Evolutionary conservation across 2,329 filamentous ascomycete species (phyloP).

Genomic region (Pseudopithomyces maydicus): DNA sequence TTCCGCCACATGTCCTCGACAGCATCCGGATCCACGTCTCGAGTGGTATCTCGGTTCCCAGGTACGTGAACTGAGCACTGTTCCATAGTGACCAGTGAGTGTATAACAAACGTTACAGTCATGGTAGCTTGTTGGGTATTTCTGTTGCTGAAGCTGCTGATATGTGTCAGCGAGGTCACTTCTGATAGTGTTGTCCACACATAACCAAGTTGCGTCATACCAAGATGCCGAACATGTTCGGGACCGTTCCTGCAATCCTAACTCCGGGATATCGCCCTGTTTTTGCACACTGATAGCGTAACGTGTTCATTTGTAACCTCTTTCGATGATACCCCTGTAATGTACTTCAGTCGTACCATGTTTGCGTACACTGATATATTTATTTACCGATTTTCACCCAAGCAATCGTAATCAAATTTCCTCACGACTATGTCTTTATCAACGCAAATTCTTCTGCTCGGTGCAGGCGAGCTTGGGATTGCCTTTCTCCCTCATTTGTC

Average conservation of each 20-base stretch:
- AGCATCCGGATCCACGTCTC: too few species aligned
- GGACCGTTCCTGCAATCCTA: background rate
- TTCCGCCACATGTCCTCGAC: too few species aligned
- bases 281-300: background rate
- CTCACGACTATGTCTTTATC: background rate
- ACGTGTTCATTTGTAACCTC: background rate
- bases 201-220: background rate
- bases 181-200: too few species aligned
- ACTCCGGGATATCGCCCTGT: background rate
- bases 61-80: too few species aligned
- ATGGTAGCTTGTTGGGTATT: too few species aligned
- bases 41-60: too few species aligned
- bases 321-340: background rate
- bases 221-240: slow-evolving; percentile 5
- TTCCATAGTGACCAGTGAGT: too few species aligned
- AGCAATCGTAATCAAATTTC: background rate
- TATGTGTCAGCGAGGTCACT: too few species aligned
- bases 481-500: slow-evolving; percentile 60
- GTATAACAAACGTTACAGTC: too few species aligned
- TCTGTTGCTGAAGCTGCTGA: too few species aligned
- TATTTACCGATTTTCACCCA: background rate
- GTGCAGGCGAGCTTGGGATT: slow-evolving; percentile 69
- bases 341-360: background rate
- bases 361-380: background rate
- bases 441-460: slow-evolving; percentile 61